phyloP scores from a whole-genome alignment of 1,284 basidiomycete genomes.

The Cerioporus squamosus region DNA sequence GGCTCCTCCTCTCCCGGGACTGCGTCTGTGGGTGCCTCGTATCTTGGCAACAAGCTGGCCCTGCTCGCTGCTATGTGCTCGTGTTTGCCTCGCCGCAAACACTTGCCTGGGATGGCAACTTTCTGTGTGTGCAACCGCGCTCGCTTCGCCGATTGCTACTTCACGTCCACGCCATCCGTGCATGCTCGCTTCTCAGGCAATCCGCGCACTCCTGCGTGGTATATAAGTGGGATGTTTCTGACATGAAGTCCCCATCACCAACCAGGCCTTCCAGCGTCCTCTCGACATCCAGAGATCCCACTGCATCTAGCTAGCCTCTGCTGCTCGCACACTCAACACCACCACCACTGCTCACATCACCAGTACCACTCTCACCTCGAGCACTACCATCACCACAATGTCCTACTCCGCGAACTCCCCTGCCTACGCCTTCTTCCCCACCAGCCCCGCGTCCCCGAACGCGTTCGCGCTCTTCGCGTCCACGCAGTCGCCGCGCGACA shows the following conservation, averaged over 20 bases:
- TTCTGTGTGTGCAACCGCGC: not conserved
- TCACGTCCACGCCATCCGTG: not conserved
- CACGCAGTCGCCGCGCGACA: slow-evolving; percentile 24
- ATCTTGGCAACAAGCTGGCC: not conserved
- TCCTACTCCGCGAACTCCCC: slow-evolving; percentile 18
- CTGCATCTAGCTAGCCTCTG: not conserved
- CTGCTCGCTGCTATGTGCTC: not conserved
- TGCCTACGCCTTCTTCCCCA: slow-evolving; percentile 18
- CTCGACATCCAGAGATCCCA: not conserved
- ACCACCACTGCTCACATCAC: slow-evolving; percentile 4
- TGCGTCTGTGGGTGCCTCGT: not conserved
- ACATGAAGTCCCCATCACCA: slow-evolving; percentile 8
- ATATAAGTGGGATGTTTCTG: not conserved
- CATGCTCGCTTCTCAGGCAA: not conserved
- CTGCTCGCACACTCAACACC: not conserved
- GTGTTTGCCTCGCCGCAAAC: slow-evolving; percentile 2
- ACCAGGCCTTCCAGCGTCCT: slow-evolving; percentile 1
- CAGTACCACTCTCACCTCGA: not conserved
- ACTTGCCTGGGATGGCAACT: slow-evolving; percentile 9
- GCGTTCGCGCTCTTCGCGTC: slow-evolving; percentile 24
- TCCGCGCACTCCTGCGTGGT: not conserved
- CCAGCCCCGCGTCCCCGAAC: slow-evolving; percentile 13
- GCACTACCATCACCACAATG: slow-evolving; percentile 13
- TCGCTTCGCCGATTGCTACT: not conserved
- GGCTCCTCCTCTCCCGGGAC: not conserved